Evolutionary conservation across 805 yeast species (phyloP), one percentile per base, ranked within the genome.

Genomic region (Yarrowia sp.): DNA sequence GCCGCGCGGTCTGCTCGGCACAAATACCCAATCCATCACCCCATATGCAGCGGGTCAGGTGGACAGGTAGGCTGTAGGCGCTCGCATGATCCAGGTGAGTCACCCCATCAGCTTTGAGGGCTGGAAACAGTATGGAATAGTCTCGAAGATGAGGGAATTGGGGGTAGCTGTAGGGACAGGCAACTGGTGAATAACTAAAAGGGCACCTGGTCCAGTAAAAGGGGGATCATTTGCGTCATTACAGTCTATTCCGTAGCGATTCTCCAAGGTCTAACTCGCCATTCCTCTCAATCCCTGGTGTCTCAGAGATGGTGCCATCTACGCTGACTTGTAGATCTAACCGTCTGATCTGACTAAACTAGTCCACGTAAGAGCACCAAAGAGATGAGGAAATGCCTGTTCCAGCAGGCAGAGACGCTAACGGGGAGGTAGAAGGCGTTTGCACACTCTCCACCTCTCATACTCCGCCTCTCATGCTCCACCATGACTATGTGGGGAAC

Each of bases 41-140:
- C 30, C 30, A 24, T 24, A 24, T 24, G 34, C 34, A 20, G 12
- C 50, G 14, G 63, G 63, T 56, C 63, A 56, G 17, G 30, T 56
- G 63, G 49, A 42, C 63, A 19, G 24, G 17, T 39, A 7, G 10
- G 34, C 60, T 19, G 60, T 39, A 53, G 20, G 20, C 7, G 13
- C 20, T 40, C 47, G 64, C 64, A 58, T 58, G 64, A 58, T 58
- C 64, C 64, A 58, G 33, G 64, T 58, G 64, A 58, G 64, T 58
- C 64, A 58, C 34, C 7, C 47, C 33, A 38, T 38, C 38, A 19
- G 38, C 43, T 30, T 47, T 14, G 52, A 12, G 2, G 17, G 34
- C 50, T 13, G 49, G 17, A 12, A 19, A 15, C 15, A 24, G 17
- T 36, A 36, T 36, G 38, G 30, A 19, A 20, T 19, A 19, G 30